Conservation (phyloP, 306 rosid species). For the Quercus dentata region DNA sequence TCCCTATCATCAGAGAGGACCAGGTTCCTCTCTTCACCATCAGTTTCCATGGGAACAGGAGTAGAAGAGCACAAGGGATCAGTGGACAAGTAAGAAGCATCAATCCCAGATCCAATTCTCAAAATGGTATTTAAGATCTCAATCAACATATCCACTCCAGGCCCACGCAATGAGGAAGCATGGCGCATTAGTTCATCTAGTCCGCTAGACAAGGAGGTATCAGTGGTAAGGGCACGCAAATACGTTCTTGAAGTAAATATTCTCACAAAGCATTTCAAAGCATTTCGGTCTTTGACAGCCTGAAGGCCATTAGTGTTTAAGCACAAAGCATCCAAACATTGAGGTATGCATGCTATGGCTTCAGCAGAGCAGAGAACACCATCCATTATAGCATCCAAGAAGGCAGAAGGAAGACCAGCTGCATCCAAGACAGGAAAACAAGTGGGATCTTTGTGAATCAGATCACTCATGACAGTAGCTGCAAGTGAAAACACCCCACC, state of each 20-base stretch:
- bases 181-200: conserved; percentile 98
- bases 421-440: conserved; percentile 86
- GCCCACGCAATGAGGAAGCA: conserved; percentile 82
- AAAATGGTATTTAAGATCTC: conserved; percentile 69
- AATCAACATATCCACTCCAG: conserved; percentile 92
- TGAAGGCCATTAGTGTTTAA: conserved; percentile 81
- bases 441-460: conserved; percentile 96
- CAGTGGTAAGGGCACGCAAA: conserved; percentile 78
- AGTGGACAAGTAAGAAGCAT: conserved; percentile 37
- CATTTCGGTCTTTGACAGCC: conserved; percentile 81
- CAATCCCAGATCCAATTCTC: conserved; percentile 74
- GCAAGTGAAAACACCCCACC: conserved; percentile 98
- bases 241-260: conserved; percentile 85
- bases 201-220: conserved; percentile 86
- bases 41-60: conserved; percentile 94
- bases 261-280: conserved; percentile 90
- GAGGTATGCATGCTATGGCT: conserved; percentile 95
- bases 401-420: conserved; percentile 91
- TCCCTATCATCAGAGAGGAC: conserved; percentile 51
- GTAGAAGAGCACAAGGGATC: conserved; percentile 62
- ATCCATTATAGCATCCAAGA: conserved; percentile 92
- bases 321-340: conserved; percentile 93
- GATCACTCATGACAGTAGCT: conserved; percentile 94
- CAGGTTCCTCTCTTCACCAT: conserved; percentile 62
- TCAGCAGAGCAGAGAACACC: conserved; percentile 89